Base-by-base conservation (phyloP, 805 yeast genomes). In the Myxozyma nipponensis region DNA sequence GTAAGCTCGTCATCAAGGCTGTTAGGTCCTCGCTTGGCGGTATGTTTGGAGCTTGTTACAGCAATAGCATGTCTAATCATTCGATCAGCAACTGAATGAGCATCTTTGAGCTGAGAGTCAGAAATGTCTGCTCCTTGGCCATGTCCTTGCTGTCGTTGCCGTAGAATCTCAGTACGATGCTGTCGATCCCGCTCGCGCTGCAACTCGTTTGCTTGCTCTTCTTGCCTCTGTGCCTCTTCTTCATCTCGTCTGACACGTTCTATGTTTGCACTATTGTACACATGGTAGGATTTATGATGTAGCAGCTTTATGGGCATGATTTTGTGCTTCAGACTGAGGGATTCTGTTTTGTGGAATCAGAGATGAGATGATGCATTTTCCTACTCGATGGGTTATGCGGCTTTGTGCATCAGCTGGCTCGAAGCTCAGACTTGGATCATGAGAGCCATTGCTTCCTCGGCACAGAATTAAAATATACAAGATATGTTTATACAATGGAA, bases 221-320 rank as follows among this genome's bases (percentile, higher is more conserved):
- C 42, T 24, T 22, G 34, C 26, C 15, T 55, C 13, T 56, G 52
- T 13, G 72, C 68, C 30, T 58, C 57, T 35, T 52, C 63, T 42
- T 57, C 62, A 40, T 60, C 65, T 17, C 62, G 54, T 21, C 57
- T 40, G 1, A 63, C 66, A 18, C 63, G 54, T 42, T 59, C 66
- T 15, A 62, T 56, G 35, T 63, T 63, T 22, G 42, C 52, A n/a
- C 50, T 22, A 25, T 56, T 59, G 54, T 62, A 56, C 13, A 63
- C 66, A 58, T 63, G 60, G 45, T 63, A 63, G 34, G 66, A 63
- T 47, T 63, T 63, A 48, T 63, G 66, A 34, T 58, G 54, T 9
- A 63, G 58, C 19, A 63, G 50, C 39, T 63, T 63, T 10, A 63
- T 39, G 30, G 65, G 65, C 66, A 63, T 63, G 7, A n/a, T n/a